A percentile compares a stretch with the other conserved stretches of the same genome.
Evolutionary conservation across 2,329 filamentous ascomycete species (phyloP).

Genomic region (Chaetomiaceae sp.): DNA sequence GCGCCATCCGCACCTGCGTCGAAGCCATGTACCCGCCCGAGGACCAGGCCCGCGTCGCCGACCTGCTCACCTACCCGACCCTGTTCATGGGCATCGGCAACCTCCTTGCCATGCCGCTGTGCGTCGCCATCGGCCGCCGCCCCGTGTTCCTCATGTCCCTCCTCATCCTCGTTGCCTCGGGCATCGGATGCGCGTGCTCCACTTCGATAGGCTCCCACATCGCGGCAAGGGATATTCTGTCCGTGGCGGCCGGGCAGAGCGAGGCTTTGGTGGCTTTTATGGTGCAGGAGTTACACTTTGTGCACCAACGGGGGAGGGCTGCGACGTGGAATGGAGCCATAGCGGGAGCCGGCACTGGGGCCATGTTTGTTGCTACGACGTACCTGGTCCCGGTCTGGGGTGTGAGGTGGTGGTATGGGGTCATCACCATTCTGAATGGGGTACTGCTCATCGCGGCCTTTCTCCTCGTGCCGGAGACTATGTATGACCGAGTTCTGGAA

Average conservation of each 20-base stretch:
- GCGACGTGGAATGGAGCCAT: conserved; percentile 1
- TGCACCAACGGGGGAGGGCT: conserved; percentile 1
- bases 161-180: conserved; percentile 2
- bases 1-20: conserved; percentile 1
- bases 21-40: conserved; percentile 1
- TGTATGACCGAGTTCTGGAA: conserved; percentile 1
- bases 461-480: conserved; percentile 3
- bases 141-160: conserved; percentile 5
- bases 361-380: conserved; percentile 3
- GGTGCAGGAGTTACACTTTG: conserved; percentile 5
- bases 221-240: conserved; percentile 1
- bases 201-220: conserved; percentile 1
- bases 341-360: background rate
- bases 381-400: conserved; percentile 5
- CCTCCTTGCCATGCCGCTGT: conserved; percentile 6
- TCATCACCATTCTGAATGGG: conserved; percentile 4
- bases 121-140: conserved; percentile 3
- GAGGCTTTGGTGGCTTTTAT: conserved; percentile 6
- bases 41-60: background rate
- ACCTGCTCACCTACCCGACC: conserved; percentile 1
- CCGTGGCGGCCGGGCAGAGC: conserved; percentile 3
- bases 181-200: conserved; percentile 2
- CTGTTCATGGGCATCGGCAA: conserved; percentile 6
- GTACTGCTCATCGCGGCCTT: background rate
- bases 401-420: conserved; percentile 3